Evolutionary conservation across 2,329 filamentous ascomycete species (phyloP).

Genomic region (Aspergillus sp.): DNA sequence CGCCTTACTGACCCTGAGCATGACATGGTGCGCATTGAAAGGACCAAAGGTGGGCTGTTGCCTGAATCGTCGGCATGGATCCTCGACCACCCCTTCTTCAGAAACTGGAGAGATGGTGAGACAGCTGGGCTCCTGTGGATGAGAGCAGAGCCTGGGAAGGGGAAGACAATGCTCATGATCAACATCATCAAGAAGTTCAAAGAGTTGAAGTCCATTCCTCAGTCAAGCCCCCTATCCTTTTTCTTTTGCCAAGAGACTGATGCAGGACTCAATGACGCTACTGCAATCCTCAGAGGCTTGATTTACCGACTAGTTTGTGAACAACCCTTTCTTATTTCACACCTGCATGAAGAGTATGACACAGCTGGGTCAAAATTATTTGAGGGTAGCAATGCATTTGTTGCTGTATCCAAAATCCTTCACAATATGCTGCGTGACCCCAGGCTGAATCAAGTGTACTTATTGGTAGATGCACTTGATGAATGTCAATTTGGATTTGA

Average conservation of each 20-base stretch:
- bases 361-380: slow-evolving; percentile 1
- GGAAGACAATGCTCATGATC: slow-evolving; percentile 14
- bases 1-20: slow-evolving; percentile 8
- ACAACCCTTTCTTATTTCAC: slow-evolving; percentile 2
- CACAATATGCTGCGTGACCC: slow-evolving; percentile 1
- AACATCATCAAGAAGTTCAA: slow-evolving; percentile 11
- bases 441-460: neutral
- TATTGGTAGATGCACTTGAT: slow-evolving; percentile 4
- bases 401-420: slow-evolving; percentile 1
- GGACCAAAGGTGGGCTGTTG: slow-evolving; percentile 12
- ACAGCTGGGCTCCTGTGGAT: too few species aligned
- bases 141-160: slow-evolving; percentile 11
- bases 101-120: neutral
- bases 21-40: slow-evolving; percentile 17
- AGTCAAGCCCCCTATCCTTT: slow-evolving; percentile 7
- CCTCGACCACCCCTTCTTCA: neutral
- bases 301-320: too few species aligned
- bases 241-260: slow-evolving; percentile 30
- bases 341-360: slow-evolving; percentile 2
- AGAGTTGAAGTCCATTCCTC: too few species aligned
- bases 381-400: slow-evolving; percentile 2
- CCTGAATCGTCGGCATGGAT: neutral
- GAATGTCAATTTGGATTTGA: slow-evolving; percentile 1
- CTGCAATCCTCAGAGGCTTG: slow-evolving; percentile 1
- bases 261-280: neutral